Evolutionary conservation across 2,329 filamentous ascomycete species (phyloP).

Genomic region (Talaromyces pinophilus): DNA sequence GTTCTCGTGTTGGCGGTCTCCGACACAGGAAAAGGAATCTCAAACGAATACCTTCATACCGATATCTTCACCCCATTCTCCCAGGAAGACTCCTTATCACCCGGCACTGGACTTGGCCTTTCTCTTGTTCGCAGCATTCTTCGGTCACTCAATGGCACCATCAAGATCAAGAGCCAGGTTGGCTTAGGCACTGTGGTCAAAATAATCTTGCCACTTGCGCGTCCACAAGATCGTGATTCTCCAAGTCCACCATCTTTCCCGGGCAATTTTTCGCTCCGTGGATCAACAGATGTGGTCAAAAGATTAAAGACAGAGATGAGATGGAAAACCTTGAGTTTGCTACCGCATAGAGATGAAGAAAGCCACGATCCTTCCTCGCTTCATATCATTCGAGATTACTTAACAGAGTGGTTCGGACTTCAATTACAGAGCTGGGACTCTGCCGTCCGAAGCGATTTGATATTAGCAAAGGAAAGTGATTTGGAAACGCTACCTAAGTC

Average conservation of each 20-base stretch:
- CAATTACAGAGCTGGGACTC: neutral
- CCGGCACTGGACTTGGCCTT: constrained; percentile 63
- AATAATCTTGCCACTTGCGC: constrained; percentile 43
- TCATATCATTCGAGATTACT: neutral
- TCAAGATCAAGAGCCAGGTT: constrained; percentile 53
- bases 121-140: constrained; percentile 61
- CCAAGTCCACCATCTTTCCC: neutral
- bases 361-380: neutral
- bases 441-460: neutral
- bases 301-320: neutral
- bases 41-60: constrained; percentile 56
- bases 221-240: neutral
- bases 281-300: neutral
- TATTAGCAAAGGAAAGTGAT: neutral
- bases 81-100: constrained; percentile 59
- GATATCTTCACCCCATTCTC: constrained; percentile 61
- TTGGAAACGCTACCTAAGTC: neutral
- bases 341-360: neutral
- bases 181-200: constrained; percentile 54
- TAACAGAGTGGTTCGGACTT: neutral
- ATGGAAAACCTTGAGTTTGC: neutral
- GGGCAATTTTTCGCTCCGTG: neutral
- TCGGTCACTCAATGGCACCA: constrained; percentile 56
- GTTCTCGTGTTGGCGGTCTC: constrained; percentile 45
- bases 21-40: constrained; percentile 65